Base-by-base conservation (phyloP, 192 early-diverging fungal species). In the Backusella australiensis region DNA sequence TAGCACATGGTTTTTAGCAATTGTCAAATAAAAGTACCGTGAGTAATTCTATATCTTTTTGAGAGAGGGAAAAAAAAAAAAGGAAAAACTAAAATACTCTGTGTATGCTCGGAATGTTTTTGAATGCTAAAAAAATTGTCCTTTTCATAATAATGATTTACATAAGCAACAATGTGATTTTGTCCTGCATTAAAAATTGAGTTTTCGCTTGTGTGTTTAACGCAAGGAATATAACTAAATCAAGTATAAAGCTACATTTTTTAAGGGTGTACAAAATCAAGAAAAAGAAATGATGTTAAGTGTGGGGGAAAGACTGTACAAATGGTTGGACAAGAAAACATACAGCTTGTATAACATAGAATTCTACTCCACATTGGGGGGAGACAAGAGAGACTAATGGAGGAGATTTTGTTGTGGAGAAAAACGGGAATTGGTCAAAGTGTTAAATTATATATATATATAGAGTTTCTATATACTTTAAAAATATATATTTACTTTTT, bases 191-290 rank as follows among this genome's bases (percentile, higher is more conserved):
- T 63, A 63, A 63, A 63, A 63, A 63, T 63, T 63, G 26, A 63
- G 56, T 63, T 63, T 63, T 29, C 26, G 11, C 23, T 63, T 63
- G 12, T 63, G 56, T 63, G 4, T 63, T 14, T 29, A 63, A 19
- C 26, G 56, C 56, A 63, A 29, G 56, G 56, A 63, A 63, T 63
- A 63, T 63, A 29, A 29, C 56, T 63, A 63, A 63, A 63, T 63
- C 21, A 63, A 29, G 56, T 63, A 63, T 14, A 29, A 59, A 63
- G 56, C 14, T 63, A 63, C 23, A 63, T 29, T 63, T 29, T 44
- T 63, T 63, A 4, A 63, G 56, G 56, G 56, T 63, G 56, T 14
- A 63, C 56, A 63, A 29, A 63, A 63, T 23, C 42, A 63, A 63
- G 32, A 32, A 63, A 63, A 23, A 63, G 1, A 63, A 63, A 49